Evolutionary conservation across 2,329 filamentous ascomycete species (phyloP).

Genomic region (Colletotrichum sojae): DNA sequence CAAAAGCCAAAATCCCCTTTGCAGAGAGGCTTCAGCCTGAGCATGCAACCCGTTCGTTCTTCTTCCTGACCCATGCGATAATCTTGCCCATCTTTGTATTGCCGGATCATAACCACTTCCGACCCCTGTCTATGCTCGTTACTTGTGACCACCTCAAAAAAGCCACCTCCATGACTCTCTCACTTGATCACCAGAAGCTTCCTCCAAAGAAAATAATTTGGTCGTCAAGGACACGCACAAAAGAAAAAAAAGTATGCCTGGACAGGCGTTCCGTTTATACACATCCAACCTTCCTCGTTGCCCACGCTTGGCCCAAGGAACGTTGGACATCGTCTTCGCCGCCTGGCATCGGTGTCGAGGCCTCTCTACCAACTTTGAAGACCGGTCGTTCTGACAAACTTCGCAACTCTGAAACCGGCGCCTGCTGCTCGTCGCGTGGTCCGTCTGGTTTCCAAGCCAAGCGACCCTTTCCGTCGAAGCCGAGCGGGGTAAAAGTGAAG

Average conservation of each 20-base stretch:
- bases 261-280: constrained; percentile 34
- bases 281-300: constrained; percentile 37
- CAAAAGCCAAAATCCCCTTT: constrained; percentile 34
- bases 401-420: constrained; percentile 17
- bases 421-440: constrained; percentile 6
- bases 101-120: constrained; percentile 35
- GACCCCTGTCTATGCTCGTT: constrained; percentile 43
- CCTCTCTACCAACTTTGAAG: constrained; percentile 3
- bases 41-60: constrained; percentile 25
- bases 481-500: constrained; percentile 7
- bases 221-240: constrained; percentile 39
- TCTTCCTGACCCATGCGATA: constrained; percentile 35
- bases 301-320: constrained; percentile 26
- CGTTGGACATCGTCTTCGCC: constrained; percentile 8
- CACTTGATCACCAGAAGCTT: neutral
- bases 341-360: constrained; percentile 5
- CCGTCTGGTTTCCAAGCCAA: constrained; percentile 30
- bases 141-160: constrained; percentile 30
- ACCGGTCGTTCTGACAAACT: constrained; percentile 6
- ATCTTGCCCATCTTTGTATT: constrained; percentile 42
- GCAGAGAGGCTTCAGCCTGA: constrained; percentile 27
- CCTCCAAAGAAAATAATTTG: constrained; percentile 23
- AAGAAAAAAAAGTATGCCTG: constrained; percentile 37
- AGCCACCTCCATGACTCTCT: constrained; percentile 20
- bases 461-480: constrained; percentile 12